Percentiles rank a stretch among this genome's conserved stretches.
Conservation (phyloP, 305 asterid genomes). For the Withania somnifera region DNA sequence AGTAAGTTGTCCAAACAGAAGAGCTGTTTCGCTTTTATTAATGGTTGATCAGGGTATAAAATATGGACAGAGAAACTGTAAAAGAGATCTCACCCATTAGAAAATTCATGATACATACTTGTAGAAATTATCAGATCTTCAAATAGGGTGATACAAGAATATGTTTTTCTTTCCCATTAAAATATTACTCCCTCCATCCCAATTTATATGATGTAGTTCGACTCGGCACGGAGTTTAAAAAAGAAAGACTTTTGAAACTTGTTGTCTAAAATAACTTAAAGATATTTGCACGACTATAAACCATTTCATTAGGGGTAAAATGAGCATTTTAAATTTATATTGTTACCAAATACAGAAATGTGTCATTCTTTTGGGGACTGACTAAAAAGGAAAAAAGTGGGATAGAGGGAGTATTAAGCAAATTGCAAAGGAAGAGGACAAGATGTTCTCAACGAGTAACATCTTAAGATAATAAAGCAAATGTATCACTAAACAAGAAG, state of each 20-base stretch:
- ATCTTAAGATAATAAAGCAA: not conserved
- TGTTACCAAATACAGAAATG: too few relatives aligned
- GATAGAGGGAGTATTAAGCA: not conserved
- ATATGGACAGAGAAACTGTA: slow-evolving; percentile 50
- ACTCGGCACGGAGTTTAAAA: too few relatives aligned
- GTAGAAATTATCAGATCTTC: slow-evolving; percentile 8
- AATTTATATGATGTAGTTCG: too few relatives aligned
- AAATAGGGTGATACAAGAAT: not conserved
- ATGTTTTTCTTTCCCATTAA: not conserved
- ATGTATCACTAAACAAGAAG: not conserved
- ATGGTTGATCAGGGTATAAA: slow-evolving; percentile 72
- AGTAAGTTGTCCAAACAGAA: slow-evolving; percentile 79
- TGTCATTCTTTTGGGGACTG: too few relatives aligned
- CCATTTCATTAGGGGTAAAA: too few relatives aligned
- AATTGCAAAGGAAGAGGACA: not conserved
- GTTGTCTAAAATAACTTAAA: too few relatives aligned
- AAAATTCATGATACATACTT: not conserved
- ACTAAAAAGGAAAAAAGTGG: too few relatives aligned
- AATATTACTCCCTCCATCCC: too few relatives aligned
- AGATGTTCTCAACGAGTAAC: not conserved
- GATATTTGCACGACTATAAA: too few relatives aligned
- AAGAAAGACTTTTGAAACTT: too few relatives aligned
- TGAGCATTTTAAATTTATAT: too few relatives aligned
- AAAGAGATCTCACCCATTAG: slow-evolving; percentile 4
- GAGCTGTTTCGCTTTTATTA: slow-evolving; percentile 81